These are phyloP conservation scores for Mortierella claussenii DNA, from an alignment of 192 early-diverging fungal species.

Conservation along the genomic window DNA sequence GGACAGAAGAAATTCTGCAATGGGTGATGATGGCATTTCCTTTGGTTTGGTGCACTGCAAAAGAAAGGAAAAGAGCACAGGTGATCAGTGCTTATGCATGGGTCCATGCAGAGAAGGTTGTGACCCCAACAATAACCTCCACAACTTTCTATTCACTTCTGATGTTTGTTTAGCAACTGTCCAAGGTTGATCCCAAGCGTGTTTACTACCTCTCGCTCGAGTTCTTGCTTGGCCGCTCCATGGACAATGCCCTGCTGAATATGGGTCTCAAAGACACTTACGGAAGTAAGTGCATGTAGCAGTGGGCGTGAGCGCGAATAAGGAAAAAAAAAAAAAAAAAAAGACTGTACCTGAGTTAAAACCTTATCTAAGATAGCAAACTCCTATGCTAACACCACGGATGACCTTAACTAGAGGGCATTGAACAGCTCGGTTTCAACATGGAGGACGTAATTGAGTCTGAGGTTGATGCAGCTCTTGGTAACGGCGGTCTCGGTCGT, in stretches of 20 bases:
- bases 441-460: conserved; percentile 94
- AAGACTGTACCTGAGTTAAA: neutral
- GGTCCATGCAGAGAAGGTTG: too few relatives aligned
- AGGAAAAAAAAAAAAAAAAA: too few relatives aligned
- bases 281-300: conserved; percentile 67
- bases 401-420: conserved; percentile 51
- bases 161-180: conserved; percentile 75
- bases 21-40: too few relatives aligned
- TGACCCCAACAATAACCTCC: neutral
- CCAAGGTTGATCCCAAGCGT: conserved; percentile 86
- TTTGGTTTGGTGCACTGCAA: too few relatives aligned
- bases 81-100: too few relatives aligned
- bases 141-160: neutral
- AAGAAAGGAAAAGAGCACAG: too few relatives aligned
- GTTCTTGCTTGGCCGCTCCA: conserved; percentile 95
- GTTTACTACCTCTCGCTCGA: conserved; percentile 98
- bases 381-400: too few relatives aligned
- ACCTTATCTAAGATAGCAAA: neutral
- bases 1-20: too few relatives aligned
- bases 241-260: conserved; percentile 96
- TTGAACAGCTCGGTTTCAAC: conserved; percentile 86
- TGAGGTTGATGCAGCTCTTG: conserved; percentile 96
- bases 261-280: conserved; percentile 86
- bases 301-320: too few relatives aligned
- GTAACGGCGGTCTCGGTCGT: conserved; percentile 97